These are phyloP conservation scores for Chaetomium sp. DNA, from an alignment of 2,329 filamentous ascomycete genomes.

Conservation along the genomic window DNA sequence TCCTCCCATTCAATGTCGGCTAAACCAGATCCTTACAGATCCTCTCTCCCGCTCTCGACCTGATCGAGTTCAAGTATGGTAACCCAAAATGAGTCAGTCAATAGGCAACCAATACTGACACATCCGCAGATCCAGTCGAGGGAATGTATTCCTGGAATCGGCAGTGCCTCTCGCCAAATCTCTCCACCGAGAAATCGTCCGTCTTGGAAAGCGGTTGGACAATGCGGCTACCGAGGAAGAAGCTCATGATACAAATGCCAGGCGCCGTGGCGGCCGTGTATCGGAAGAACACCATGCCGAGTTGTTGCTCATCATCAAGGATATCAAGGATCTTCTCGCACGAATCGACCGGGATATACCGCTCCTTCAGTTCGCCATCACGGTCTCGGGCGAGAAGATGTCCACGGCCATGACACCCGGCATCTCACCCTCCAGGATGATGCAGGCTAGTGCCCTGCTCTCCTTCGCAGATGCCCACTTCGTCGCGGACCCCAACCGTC, in stretches of 20 bases:
- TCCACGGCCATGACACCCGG: constrained; percentile 77
- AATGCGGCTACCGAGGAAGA: constrained; percentile 67
- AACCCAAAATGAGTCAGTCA: constrained; percentile 3
- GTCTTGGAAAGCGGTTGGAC: constrained; percentile 73
- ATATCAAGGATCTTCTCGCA: constrained; percentile 73
- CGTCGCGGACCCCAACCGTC: constrained; percentile 60
- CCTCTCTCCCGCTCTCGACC: constrained; percentile 85
- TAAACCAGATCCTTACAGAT: constrained; percentile 55
- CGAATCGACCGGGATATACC: constrained; percentile 91
- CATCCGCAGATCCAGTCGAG: constrained; percentile 49
- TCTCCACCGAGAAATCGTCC: constrained; percentile 79
- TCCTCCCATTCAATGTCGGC: neutral
- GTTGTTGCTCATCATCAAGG: constrained; percentile 68
- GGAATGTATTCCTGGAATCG: constrained; percentile 70
- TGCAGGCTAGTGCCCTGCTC: constrained; percentile 91
- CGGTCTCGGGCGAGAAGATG: constrained; percentile 85
- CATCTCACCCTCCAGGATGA: constrained; percentile 84
- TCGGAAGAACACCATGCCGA: constrained; percentile 63
- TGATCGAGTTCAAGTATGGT: constrained; percentile 82
- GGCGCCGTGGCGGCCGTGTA: constrained; percentile 49
- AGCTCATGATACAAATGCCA: constrained; percentile 40
- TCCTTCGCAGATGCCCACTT: constrained; percentile 87
- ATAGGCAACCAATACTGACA: constrained; percentile 10
- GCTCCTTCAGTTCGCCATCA: constrained; percentile 89
- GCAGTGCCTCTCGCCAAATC: constrained; percentile 81